These are phyloP conservation scores for Trichoderma atroviride DNA, from an alignment of 2,329 filamentous ascomycete genomes.

Conservation along the genomic window DNA sequence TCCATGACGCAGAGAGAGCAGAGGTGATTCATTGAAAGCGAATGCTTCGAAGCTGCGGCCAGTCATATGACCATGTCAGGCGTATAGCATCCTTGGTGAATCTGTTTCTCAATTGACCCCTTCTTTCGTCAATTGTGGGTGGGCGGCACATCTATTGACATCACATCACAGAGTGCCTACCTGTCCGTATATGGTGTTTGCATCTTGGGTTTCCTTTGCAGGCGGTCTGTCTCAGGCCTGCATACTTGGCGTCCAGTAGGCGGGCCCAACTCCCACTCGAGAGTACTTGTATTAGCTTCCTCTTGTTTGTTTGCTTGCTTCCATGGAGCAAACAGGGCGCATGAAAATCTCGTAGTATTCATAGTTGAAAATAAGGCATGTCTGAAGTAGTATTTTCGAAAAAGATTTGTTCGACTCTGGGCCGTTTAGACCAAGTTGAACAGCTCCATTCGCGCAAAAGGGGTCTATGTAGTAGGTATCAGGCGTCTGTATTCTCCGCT, in stretches of 20 bases:
- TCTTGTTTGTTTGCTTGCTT: neutral
- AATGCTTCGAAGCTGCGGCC: neutral
- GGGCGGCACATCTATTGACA: neutral
- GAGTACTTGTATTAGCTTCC: neutral
- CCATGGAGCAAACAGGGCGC: neutral
- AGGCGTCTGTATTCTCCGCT: neutral
- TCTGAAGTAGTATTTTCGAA: neutral
- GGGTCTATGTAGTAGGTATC: neutral
- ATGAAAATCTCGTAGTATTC: neutral
- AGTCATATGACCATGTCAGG: neutral
- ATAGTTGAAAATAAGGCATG: neutral
- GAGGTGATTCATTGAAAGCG: neutral
- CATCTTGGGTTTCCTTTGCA: neutral
- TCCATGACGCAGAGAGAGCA: neutral
- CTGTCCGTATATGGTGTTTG: neutral
- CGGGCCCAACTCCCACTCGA: neutral
- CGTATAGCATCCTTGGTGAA: neutral
- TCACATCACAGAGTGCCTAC: neutral
- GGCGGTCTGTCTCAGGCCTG: neutral
- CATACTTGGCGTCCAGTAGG: slow-evolving; percentile 14
- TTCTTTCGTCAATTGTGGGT: neutral
- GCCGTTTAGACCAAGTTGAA: neutral
- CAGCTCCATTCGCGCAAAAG: neutral
- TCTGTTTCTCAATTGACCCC: neutral
- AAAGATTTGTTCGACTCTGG: neutral